Base-by-base conservation (phyloP, 805 yeast species). In the Candida fluviatilis region DNA sequence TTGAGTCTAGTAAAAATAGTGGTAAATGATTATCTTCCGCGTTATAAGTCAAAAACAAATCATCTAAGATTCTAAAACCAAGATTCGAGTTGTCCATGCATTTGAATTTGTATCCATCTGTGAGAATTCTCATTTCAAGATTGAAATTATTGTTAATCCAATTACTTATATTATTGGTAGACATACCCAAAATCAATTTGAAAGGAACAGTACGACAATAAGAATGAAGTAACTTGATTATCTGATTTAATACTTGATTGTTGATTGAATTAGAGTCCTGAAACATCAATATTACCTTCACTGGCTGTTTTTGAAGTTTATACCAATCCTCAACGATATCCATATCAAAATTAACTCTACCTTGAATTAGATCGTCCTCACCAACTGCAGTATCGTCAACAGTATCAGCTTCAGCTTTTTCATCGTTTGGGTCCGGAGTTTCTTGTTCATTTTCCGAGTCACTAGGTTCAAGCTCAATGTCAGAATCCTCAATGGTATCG, bases 201-300 rank as follows among this genome's bases (percentile, higher is more conserved):
- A 64, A 45, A 0, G 71, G 71, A 15, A 58, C 34, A n/a, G 49
- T 39, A 5, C 34, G 18, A 1, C 52, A 33, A 42, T 60, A 60
- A 1, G 60, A 49, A 24, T 57, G 52, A 14, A 66, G 39, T 6
- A 61, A 43, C 38, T 59, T 61, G 11, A 68, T 21, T 25, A 67
- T 44, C 37, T 60, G 70, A 46, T 66, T 66, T 13, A 66, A 38
- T 2, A 59, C 58, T 32, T 62, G 68, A 33, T 52, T 51, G 37
- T 49, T 54, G 13, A 66, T 51, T 5, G 68, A 55, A 39, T 62
- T 63, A 18, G 66, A 49, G 41, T 68, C 72, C 42, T 66, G 68
- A n/a, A 67, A 36, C 12, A 66, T 48, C 17, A 26, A 23, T 4
- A 23, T 18, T 4, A 29, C 18, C 8, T 34, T 24, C 5, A 30